Conservation (phyloP, 495 filamentous ascomycete genomes). For the Penicillium coffeae region DNA sequence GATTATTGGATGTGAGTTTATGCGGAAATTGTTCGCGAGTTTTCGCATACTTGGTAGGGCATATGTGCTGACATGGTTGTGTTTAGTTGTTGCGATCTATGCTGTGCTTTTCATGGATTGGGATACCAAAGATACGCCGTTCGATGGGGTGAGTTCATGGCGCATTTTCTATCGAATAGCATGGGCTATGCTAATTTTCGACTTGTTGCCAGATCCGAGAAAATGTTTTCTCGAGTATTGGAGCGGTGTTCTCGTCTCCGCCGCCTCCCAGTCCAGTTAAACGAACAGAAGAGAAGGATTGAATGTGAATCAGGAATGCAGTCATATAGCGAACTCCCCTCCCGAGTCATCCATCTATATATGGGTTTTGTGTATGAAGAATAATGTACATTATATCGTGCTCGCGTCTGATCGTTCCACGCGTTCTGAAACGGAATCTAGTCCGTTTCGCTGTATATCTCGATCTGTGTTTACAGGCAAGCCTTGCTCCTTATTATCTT, state of each 20-base stretch:
- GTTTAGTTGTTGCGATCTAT: slow-evolving; percentile 66
- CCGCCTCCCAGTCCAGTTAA: slow-evolving; percentile 28
- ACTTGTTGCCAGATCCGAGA: slow-evolving; percentile 31
- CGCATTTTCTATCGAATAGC: too few relatives aligned
- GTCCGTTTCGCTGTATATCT: neutral
- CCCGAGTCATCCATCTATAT: neutral
- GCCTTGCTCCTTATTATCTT: neutral
- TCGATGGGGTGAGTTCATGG: slow-evolving; percentile 47
- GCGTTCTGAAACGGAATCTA: neutral
- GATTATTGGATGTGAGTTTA: slow-evolving; percentile 57
- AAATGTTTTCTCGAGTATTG: slow-evolving; percentile 31
- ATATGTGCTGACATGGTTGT: slow-evolving; percentile 13
- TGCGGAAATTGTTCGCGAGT: neutral
- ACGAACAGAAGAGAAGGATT: slow-evolving; percentile 18
- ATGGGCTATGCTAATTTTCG: neutral
- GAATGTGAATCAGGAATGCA: neutral
- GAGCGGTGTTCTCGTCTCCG: slow-evolving; percentile 33
- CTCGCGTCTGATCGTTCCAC: neutral
- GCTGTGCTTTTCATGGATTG: slow-evolving; percentile 76
- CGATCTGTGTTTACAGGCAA: neutral
- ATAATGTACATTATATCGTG: neutral
- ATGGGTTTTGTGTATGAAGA: neutral
- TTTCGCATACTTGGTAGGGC: too few relatives aligned
- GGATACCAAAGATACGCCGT: slow-evolving; percentile 57
- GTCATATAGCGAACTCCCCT: neutral